A percentile compares a stretch with the other conserved stretches of the same genome.
Evolutionary conservation across 78 protist genomes (phyloP).

Genomic region (Dictyostelium brefeldianum): DNA sequence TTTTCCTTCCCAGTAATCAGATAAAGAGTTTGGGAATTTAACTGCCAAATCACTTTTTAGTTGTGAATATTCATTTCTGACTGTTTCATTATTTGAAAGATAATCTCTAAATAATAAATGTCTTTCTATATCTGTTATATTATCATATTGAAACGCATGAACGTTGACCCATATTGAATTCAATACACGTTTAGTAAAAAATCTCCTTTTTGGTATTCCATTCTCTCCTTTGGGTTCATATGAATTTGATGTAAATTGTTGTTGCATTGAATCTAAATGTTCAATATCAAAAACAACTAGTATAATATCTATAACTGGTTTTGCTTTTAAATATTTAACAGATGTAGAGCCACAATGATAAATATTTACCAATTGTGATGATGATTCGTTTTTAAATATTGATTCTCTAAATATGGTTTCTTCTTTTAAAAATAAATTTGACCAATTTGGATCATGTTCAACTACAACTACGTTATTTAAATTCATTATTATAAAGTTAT

Average conservation of each 20-base stretch:
- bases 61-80: background rate
- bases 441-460: background rate
- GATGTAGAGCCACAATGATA: background rate
- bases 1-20: constrained; percentile 9
- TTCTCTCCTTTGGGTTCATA: background rate
- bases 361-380: background rate
- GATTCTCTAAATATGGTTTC: background rate
- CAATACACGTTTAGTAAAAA: background rate
- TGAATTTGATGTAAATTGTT: background rate
- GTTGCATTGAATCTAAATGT: background rate
- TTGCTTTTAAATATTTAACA: background rate
- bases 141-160: constrained; percentile 20
- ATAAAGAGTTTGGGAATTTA: background rate
- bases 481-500: background rate
- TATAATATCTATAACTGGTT: constrained; percentile 1
- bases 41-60: background rate
- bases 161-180: background rate
- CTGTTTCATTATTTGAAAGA: background rate
- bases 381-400: background rate
- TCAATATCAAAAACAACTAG: background rate
- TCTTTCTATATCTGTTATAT: constrained; percentile 10
- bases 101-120: constrained; percentile 14
- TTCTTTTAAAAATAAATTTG: background rate
- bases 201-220: background rate
- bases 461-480: background rate